These are phyloP conservation scores for Coniochaeta sp. DNA, from an alignment of 2,329 filamentous ascomycete genomes.

Conservation along the genomic window DNA sequence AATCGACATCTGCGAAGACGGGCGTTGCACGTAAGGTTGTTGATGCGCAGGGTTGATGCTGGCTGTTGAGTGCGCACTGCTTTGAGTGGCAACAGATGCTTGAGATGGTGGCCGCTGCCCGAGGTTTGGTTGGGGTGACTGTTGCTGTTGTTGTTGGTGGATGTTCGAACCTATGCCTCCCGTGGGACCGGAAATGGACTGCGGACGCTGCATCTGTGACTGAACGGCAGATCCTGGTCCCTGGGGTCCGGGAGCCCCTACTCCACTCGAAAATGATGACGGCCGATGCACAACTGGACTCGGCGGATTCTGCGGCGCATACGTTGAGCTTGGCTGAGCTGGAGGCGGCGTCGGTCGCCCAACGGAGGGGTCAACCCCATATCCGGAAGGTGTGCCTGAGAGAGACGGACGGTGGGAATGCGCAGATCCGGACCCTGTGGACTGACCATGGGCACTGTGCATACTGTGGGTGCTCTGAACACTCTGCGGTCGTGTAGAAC, in stretches of 20 bases:
- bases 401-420: not conserved
- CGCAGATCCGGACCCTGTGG: not conserved
- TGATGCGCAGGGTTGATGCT: not conserved
- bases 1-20: not conserved
- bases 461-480: not conserved
- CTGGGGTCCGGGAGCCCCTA: not conserved
- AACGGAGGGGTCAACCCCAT: not conserved
- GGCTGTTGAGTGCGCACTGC: not conserved
- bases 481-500: not conserved
- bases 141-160: not conserved
- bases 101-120: not conserved
- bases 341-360: slow-evolving; percentile 1
- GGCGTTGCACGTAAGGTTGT: not conserved
- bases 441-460: not conserved
- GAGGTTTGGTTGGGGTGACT: not conserved
- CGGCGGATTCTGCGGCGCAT: not conserved
- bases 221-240: not conserved
- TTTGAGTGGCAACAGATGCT: not conserved
- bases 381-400: not conserved
- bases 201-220: not conserved
- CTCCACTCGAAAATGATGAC: not conserved
- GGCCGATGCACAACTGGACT: not conserved
- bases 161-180: not conserved
- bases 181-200: not conserved
- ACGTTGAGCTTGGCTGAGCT: not conserved